These are phyloP conservation scores for Pythium apleroticum DNA, from an alignment of 352 stramenopile species.

Conservation along the genomic window DNA sequence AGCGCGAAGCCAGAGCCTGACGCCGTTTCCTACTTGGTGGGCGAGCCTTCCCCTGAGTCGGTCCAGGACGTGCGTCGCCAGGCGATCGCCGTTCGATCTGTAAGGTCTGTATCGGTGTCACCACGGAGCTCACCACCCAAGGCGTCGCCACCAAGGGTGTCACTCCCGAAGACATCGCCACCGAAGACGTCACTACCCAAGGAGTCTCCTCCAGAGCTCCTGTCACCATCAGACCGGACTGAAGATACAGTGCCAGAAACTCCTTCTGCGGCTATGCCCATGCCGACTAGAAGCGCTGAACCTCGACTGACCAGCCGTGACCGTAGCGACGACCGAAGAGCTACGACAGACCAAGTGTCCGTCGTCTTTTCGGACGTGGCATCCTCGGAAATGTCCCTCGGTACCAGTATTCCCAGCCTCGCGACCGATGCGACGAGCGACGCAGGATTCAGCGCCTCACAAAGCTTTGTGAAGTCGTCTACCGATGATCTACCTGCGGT, in stretches of 20 bases:
- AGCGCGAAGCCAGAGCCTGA: background rate
- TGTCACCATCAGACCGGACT: background rate
- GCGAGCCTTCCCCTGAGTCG: constrained; percentile 9
- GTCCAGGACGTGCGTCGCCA: constrained; percentile 15
- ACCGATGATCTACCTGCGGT: constrained; percentile 13
- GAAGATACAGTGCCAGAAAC: background rate
- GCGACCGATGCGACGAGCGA: constrained; percentile 24
- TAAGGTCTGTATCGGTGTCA: constrained; percentile 17
- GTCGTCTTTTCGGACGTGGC: constrained; percentile 29
- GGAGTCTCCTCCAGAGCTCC: background rate
- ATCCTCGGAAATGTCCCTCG: constrained; percentile 51
- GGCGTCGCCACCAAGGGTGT: constrained; percentile 10
- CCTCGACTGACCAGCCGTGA: background rate
- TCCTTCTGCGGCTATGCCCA: background rate
- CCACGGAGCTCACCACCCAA: constrained; percentile 7
- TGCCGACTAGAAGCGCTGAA: background rate
- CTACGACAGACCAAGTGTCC: background rate
- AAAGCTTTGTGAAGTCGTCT: constrained; percentile 9
- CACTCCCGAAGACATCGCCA: background rate
- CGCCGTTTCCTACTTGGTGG: background rate
- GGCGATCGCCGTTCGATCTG: constrained; percentile 6
- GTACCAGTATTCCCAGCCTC: constrained; percentile 44
- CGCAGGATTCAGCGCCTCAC: constrained; percentile 5
- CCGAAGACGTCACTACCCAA: background rate
- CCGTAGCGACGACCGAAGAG: background rate